Base-by-base conservation (phyloP, 2,329 filamentous ascomycete genomes). In the Sporothrix sp. region DNA sequence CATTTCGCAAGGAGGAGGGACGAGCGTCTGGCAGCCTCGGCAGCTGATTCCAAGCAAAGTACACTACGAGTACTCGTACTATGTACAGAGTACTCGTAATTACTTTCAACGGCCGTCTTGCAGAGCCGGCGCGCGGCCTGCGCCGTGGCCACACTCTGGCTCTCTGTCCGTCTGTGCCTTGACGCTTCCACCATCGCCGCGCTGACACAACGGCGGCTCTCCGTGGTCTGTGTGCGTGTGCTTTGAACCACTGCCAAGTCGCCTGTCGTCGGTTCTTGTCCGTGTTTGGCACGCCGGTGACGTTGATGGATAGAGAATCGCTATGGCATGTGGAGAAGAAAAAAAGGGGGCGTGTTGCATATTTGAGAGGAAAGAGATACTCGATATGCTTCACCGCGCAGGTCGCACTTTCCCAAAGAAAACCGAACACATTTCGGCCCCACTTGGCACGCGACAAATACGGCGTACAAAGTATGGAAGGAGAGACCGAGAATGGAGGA, bases 391-490 rank as follows among this genome's bases (percentile, higher is more conserved):
- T n/a, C 33, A 45, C 27, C 43, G n/a, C 23, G 32, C 32, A 46
- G 32, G 33, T 30, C 25, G 35, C 35, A 38, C 44, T 47, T 38
- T 47, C 33, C 23, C 23, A 30, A 37, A 38, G 6, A 10, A 16
- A 28, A n/a, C 23, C 30, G 44, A 33, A 33, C 33, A 8, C 25
- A 10, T 9, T 28, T 11, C 23, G 28, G 16, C 44, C 44, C 44
- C 44, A 47, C 44, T 47, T 47, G 11, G 33, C 10, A 30, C 33
- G 23, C 20, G 44, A 36, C 18, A 36, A 28, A 47, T n/a, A n/a
- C n/a, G n/a, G n/a, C n/a, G n/a, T n/a, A n/a, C 13, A 30, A 38
- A 9, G n/a, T n/a, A 36, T 10, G 44, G 32, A 18, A 46, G 7
- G 32, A 46, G 32, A 1, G 14, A 8, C 27, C 5, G 14, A 18